These are phyloP conservation scores for Rubus parviflorus DNA, from an alignment of 306 rosid genomes.

Conservation along the genomic window DNA sequence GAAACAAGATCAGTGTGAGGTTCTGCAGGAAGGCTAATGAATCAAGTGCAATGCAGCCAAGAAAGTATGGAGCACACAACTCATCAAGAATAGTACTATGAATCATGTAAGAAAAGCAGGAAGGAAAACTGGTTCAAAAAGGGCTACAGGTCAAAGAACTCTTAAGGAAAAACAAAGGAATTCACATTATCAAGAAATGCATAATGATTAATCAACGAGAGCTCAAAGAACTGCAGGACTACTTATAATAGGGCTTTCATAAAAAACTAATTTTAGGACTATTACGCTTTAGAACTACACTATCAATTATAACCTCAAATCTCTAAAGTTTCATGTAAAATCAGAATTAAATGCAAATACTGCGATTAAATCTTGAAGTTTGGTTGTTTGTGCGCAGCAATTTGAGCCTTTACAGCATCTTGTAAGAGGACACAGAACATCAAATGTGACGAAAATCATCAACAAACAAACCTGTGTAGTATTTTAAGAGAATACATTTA, in stretches of 20 bases:
- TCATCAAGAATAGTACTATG: neutral
- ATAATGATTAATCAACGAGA: neutral
- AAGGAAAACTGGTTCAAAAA: neutral
- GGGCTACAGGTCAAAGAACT: neutral
- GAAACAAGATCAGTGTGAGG: slow-evolving; percentile 29
- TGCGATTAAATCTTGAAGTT: too few relatives aligned
- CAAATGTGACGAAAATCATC: neutral
- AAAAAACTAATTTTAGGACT: neutral
- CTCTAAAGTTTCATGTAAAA: too few relatives aligned
- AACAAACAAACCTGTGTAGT: neutral
- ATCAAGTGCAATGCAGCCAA: neutral
- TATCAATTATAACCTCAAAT: too few relatives aligned
- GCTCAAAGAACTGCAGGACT: neutral
- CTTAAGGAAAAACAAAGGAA: neutral
- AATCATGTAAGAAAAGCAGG: neutral
- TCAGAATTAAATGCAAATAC: too few relatives aligned
- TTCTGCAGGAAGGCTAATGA: slow-evolving; percentile 12
- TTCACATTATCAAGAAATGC: neutral
- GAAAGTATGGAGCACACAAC: neutral
- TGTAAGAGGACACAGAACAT: neutral
- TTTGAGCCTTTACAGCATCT: too few relatives aligned
- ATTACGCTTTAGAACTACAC: neutral
- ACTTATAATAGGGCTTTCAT: neutral
- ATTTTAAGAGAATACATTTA: neutral
- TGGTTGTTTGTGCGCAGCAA: too few relatives aligned